Evolutionary conservation across 176 grass and related monocot species (phyloP), one percentile per base, ranked within the genome.

Genomic region (Carex cristatella): DNA sequence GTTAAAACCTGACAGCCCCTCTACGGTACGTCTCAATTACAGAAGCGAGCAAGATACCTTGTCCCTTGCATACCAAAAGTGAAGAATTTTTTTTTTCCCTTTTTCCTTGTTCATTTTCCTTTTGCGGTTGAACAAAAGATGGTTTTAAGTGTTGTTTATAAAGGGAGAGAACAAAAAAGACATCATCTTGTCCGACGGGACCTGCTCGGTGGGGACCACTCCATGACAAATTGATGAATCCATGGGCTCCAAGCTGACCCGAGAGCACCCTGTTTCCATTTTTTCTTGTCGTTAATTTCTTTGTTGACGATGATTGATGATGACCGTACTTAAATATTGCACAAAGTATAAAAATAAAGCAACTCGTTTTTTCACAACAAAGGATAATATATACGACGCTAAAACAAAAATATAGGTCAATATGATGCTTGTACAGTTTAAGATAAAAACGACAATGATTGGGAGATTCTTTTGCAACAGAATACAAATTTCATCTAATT

Each of bases 231-330:
- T 83, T 83, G 81, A 54, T 44, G 4, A 69, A 6, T 69, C 81
- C 13, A 83, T 83, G 63, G 81, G 62, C 81, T 83, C 7, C 65
- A 67, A 81, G 4, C 14, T 2, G 9, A 54, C 23, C 51, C 33
- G 1, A 63, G 18, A 65, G 59, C 79, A 38, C 79, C 58, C 65
- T 68, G 38, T 83, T 83, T 83, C 63, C 48, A 51, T 51, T 33
- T 56, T 81, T 81, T 79, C 53, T 81, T 65, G 35, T 81, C 35
- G 3, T 65, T 7, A 44, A 81, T 65, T 63, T 81, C 40, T 81
- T 81, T 61, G 51, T 58, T 32, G 74, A 79, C 31, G 11, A 16
- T 1, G 53, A 79, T 79, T 79, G 74, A 79, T 35, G 57, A 57
- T 40, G 38, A 40, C 38, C 38, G 5, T 40, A 40, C 38, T 23